Evolutionary conservation across 805 yeast species (phyloP).

Genomic region (Middelhovenomyces tepae): DNA sequence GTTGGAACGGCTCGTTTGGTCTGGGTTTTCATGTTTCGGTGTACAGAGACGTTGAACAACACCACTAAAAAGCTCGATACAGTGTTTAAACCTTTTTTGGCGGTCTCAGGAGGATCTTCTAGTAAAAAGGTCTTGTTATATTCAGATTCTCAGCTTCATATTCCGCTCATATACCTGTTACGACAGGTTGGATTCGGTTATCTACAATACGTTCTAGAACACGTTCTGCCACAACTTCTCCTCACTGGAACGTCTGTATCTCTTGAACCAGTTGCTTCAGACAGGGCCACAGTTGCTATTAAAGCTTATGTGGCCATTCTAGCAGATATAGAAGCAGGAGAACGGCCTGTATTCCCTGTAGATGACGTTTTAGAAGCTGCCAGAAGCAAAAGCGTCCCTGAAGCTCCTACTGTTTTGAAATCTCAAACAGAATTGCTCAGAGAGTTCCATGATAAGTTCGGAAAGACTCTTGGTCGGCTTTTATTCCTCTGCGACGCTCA

Average conservation of each 20-base stretch:
- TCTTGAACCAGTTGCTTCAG: conserved; percentile 59
- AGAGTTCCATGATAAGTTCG: conserved; percentile 60
- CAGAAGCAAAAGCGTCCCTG: conserved; percentile 1
- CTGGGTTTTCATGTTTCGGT: conserved; percentile 85
- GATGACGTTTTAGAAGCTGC: conserved; percentile 36
- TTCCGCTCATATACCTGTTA: conserved; percentile 63
- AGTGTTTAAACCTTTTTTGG: conserved; percentile 49
- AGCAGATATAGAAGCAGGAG: conserved; percentile 47
- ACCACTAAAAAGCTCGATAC: conserved; percentile 70
- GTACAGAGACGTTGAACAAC: conserved; percentile 81
- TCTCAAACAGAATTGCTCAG: conserved; percentile 9
- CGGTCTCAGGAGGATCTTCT: conserved; percentile 19
- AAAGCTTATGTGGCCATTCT: conserved; percentile 65
- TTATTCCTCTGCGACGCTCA: conserved; percentile 52
- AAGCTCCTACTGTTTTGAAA: conserved; percentile 6
- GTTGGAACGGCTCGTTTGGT: conserved; percentile 63
- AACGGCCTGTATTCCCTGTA: conserved; percentile 68
- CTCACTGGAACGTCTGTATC: conserved; percentile 28
- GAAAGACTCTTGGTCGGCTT: conserved; percentile 45
- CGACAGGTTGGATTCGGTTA: conserved; percentile 73
- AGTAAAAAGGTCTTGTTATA: conserved; percentile 72
- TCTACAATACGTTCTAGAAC: conserved; percentile 70
- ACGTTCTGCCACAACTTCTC: conserved; percentile 56
- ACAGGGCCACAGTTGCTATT: conserved; percentile 59
- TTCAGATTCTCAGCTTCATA: conserved; percentile 50